Base-by-base conservation (phyloP, 306 rosid genomes). In the Bauhinia variegata region DNA sequence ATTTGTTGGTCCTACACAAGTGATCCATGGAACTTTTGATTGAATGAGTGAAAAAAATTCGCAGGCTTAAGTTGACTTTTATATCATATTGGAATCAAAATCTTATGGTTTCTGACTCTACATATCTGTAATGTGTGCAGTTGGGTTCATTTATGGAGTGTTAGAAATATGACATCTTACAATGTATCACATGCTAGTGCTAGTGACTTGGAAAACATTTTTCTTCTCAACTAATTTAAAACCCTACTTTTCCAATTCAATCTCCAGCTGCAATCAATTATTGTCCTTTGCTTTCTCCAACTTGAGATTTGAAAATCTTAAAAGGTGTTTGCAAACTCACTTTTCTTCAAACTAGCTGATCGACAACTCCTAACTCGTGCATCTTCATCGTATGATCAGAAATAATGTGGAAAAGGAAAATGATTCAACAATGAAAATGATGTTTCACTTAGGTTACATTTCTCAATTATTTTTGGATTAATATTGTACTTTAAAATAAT, bases 21-120 rank as follows among this genome's bases (percentile, higher is more conserved):
- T 49, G 38, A 65, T 30, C 55, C 85, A 76, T 75, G 5, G 76
- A 72, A 61, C 8, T 47, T n/a, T n/a, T 67, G 79, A 67, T 80
- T 71, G 81, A n/a, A n/a, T n/a, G n/a, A n/a, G n/a, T n/a, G 60
- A 13, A 57, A n/a, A n/a, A 34, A 36, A 42, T 42, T 71, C 75
- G 44, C 30, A 51, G 17, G 39, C 18, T 33, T 30, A n/a, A 59
- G 77, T 80, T 80, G 81, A 76, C 81, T 66, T 39, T 56, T 31
- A 31, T 63, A 46, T 17, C 83, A n/a, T n/a, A n/a, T n/a, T n/a
- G n/a, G n/a, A n/a, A n/a, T 63, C 44, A 75, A 55, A 73, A 57
- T 44, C 53, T 50, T 50, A 36, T 42, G 28, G 48, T 23, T 36
- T n/a, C n/a, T 63, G 56, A 59, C 16, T 74, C n/a, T n/a, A n/a